Base-by-base conservation (phyloP, 1,284 basidiomycete species). In the Laetiporus sulphureus region DNA sequence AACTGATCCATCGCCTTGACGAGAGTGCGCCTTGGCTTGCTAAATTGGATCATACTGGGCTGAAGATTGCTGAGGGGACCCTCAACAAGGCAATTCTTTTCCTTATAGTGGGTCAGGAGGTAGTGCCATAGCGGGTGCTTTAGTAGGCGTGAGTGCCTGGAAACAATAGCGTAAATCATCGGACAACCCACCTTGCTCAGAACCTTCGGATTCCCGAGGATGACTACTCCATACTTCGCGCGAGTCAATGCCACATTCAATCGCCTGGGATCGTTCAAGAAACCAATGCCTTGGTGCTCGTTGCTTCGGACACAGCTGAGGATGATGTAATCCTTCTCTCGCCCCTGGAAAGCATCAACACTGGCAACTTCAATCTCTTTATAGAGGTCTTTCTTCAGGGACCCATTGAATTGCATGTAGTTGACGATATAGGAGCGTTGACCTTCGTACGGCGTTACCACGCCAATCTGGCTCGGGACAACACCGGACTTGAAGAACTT, bases 251-350 rank as follows among this genome's bases (percentile, higher is more conserved):
- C 96, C 32, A 99, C 96, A 56, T 99, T 99, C 57, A 99, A 67
- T 52, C 96, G 84, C 48, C 96, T 74, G 3, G 96, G 96, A 63
- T 99, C 96, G 58, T 95, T 97, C 69, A 99, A 75, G 77, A 99
- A 99, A 44, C 96, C 96, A 50, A 99, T 99, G 22, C 96, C 96
- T 63, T 98, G 96, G 60, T 99, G 95, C 61, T 99, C 96, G 64
- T 99, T 99, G 67, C 92, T 96, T 58, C 96, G 74, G n/a, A 99
- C 96, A 62, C 96, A 99, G 60, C 88, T 93, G 40, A 99, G 76
- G 56, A 99, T 98, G 63, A 99, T 98, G 58, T 99, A 98, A 63
- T 99, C 96, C 75, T 99, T 99, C 70, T 99, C 96, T 59, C 96
- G 82, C 24, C 96, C 96, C 63, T 99, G 96, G 79, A 99, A 99